Base-by-base conservation (phyloP, 2,329 filamentous ascomycete species). In the Colletotrichum cordylinicola region DNA sequence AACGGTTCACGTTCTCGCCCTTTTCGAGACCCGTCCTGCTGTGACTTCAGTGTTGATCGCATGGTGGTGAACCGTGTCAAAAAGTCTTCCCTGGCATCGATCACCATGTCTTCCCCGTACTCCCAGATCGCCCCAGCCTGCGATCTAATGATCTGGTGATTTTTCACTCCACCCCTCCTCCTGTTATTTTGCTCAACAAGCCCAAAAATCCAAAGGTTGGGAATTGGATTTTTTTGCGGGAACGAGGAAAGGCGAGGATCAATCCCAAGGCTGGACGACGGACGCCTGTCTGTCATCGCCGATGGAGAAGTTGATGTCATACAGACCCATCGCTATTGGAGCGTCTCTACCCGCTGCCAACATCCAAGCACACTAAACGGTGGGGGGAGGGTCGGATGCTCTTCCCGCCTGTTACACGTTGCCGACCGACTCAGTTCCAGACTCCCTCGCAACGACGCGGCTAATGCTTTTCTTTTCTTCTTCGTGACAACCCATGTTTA, bases 301-400 rank as follows among this genome's bases (percentile, higher is more conserved):
- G 56, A 72, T 72, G 69, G 73, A 33, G 72, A 37, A 24, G 55
- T 75, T 75, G 73, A 75, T 75, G 73, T 75, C 73, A 75, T 75
- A 21, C 61, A 27, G 37, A 27, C 55, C 55, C 52, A 18, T 71
- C 18, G n/a, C 68, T 16, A 68, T 72, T 68, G 73, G 73, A 72
- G 62, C 69, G 43, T 68, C 62, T 70, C 43, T 39, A 56, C 39
- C 58, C 73, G 24, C 62, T 43, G 43, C 62, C 43, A 72, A 67
- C 62, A n/a, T 37, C 15, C 21, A 24, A 39, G 13, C 7, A n/a
- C 58, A 61, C 58, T 33, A n/a, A 15, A 35, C 10, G 31, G 58
- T 24, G 24, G 8, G 52, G 52, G 52, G 21, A n/a, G 58, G 58
- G 16, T 13, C 58, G 58, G 58, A 61, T 61, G 58, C 29, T 61